Evolutionary conservation across 164 flowering plant genomes (phyloP), one percentile per base, ranked within the genome.

Genomic region (Annona cherimola): DNA sequence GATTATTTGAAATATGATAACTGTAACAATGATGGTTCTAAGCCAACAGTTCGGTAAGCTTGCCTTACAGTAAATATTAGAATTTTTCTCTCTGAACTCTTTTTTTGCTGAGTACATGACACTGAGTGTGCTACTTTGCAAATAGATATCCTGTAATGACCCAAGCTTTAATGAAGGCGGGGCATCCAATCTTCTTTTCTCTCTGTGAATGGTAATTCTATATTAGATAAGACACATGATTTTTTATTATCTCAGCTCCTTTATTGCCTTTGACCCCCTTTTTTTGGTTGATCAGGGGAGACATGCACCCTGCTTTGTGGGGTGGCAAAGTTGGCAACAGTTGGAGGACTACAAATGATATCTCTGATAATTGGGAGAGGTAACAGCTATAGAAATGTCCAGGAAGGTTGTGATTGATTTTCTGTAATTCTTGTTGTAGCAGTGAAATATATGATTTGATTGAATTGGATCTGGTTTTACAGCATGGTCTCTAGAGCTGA

Each of bases 401-500:
- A 7, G 35, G 35, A 26, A 26, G 35, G 5, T 46, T 50, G 12
- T 19, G 60, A 26, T 45, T 68, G 57, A 50, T 50, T 50, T 50
- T 50, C 42, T 68, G 9, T 46, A 11, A 46, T 45, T 68, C 11
- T 1, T 26, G 6, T 45, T 14, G n/a, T 39, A 42, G 4, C 26
- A 43, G 14, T 66, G n/a, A 12, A 65, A 11, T 39, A 68, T 3
- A 63, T 63, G 57, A 50, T 12, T 50, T 68, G 57, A 55, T 44
- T 63, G 41, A 57, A 3, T n/a, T 50, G 55, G 6, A 71, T 54
- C 61, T 1, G 11, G 45, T 8, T 71, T 67, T 12, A 74, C 83
- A 93, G 97, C 71, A 86, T 93, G 95, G 45, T 82, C 0, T 83
- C 90, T 41, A 80, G 86, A 82, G 94, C 92, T 42, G 97, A 93